These are phyloP conservation scores for Lasiodiplodia citricola DNA, from an alignment of 2,329 filamentous ascomycete species.

Conservation along the genomic window DNA sequence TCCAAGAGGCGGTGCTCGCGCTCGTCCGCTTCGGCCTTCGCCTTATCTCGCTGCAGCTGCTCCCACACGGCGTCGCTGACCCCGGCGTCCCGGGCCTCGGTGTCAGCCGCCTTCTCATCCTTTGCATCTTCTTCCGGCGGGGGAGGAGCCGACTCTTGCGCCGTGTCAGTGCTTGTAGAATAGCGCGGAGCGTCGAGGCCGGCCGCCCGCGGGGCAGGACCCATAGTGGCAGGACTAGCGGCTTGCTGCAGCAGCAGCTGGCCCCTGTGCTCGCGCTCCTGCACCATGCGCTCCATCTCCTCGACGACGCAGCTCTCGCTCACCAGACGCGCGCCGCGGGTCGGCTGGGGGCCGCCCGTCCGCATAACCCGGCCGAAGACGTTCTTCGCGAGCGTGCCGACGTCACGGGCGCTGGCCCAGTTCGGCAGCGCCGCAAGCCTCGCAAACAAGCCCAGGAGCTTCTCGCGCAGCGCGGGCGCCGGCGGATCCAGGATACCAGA, in stretches of 20 bases:
- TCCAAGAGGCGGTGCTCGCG: slow-evolving; percentile 16
- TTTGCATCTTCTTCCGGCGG: slow-evolving; percentile 2
- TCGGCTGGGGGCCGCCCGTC: slow-evolving; percentile 24
- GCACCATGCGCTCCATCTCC: slow-evolving; percentile 40
- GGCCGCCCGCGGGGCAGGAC: neutral
- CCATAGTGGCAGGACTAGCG: too few relatives aligned
- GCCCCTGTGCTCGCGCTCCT: slow-evolving; percentile 38
- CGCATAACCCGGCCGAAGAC: slow-evolving; percentile 53
- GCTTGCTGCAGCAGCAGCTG: neutral
- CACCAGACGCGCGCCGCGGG: slow-evolving; percentile 33
- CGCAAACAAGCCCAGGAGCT: slow-evolving; percentile 44
- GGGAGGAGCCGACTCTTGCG: neutral
- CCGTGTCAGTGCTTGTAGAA: neutral
- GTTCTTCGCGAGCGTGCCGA: slow-evolving; percentile 58
- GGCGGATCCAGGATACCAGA: slow-evolving; percentile 32
- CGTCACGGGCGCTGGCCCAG: slow-evolving; percentile 70
- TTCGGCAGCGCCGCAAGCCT: slow-evolving; percentile 50
- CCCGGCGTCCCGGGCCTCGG: neutral
- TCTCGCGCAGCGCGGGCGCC: slow-evolving; percentile 27
- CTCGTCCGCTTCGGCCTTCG: slow-evolving; percentile 14
- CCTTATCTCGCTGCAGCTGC: slow-evolving; percentile 13
- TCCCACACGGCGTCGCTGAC: slow-evolving; percentile 19
- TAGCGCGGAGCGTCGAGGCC: neutral
- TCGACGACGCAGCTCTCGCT: slow-evolving; percentile 34
- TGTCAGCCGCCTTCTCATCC: neutral